Evolutionary conservation across 257 asterid species (phyloP).

Genomic region (Verbascum thapsus): DNA sequence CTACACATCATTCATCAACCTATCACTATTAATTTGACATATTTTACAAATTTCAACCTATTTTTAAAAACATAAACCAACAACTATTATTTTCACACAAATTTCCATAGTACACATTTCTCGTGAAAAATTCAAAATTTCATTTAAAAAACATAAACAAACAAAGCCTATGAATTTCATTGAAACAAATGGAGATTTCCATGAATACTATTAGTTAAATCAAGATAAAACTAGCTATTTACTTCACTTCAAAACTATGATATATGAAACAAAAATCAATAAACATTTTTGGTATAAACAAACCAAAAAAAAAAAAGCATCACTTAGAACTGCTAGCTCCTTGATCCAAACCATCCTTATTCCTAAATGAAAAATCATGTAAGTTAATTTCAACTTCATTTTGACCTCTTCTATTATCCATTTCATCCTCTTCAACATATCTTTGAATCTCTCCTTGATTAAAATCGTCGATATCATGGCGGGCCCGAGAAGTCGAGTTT

Average conservation of each 20-base stretch:
- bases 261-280: not conserved
- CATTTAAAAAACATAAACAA: too few relatives aligned
- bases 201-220: not conserved
- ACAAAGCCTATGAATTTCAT: not conserved
- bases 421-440: slow-evolving; percentile 35
- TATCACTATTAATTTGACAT: too few relatives aligned
- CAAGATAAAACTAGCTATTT: too few relatives aligned
- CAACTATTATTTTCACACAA: too few relatives aligned
- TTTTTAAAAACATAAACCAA: too few relatives aligned
- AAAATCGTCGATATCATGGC: slow-evolving; percentile 16
- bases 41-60: too few relatives aligned
- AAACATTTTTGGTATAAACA: not conserved
- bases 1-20: too few relatives aligned
- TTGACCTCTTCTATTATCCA: too few relatives aligned
- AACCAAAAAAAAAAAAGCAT: not conserved
- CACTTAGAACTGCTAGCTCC: not conserved
- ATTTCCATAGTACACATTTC: too few relatives aligned
- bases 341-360: slow-evolving; percentile 23
- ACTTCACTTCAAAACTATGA: slow-evolving; percentile 10
- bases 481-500: slow-evolving; percentile 2
- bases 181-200: slow-evolving; percentile 9
- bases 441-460: slow-evolving; percentile 32
- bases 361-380: slow-evolving; percentile 43
- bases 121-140: too few relatives aligned
- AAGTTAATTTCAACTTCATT: slow-evolving; percentile 23